Base-by-base conservation (phyloP, 352 stramenopile genomes). In the Globisporangium okanoganense region DNA sequence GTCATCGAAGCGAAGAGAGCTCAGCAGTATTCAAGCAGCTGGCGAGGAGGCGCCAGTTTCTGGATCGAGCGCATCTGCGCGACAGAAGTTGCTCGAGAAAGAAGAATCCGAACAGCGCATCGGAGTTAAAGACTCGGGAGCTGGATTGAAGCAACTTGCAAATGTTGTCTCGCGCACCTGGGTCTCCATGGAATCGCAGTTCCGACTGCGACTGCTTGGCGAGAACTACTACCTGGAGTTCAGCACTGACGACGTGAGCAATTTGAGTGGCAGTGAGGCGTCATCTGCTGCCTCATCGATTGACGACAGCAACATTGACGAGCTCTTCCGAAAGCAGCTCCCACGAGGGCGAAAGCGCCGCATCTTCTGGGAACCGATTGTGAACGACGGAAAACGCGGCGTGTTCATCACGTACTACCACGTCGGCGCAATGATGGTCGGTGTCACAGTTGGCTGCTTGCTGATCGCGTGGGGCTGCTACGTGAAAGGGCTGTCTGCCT, bases 371-470 rank as follows among this genome's bases (percentile, higher is more conserved):
- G 75, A 90, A 38, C 70, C 78, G 13, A 90, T 94, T 50, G 79
- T 81, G 33, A 89, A 85, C 49, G 77, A 87, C 31, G 82, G 85
- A 36, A 87, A 92, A 56, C 69, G 64, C 54, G 85, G 85, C 27
- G 79, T 94, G 43, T 90, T 94, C 58, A 90, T 94, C 64, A 87
- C 85, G 20, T 91, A 90, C 51, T 87, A 85, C 41, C 81, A 90
- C 56, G 75, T 85, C 25, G 78, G 76, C 13, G 78, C 77, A 6
- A 87, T 90, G 81, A 64, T 75, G 31, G 48, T 87, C 10, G 60
- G 76, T 24, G 67, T 69, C 35, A 65, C 78, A 27, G 63, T 82
- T 3, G 77, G 66, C 2, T 82, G 67, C 47, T 62, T 86, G 5
- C 54, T 92, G 20, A 73, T 92, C 48, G 80, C 82, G 12, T 90